Conservation (phyloP, 2,329 filamentous ascomycete species). For the Penicillium sp. region DNA sequence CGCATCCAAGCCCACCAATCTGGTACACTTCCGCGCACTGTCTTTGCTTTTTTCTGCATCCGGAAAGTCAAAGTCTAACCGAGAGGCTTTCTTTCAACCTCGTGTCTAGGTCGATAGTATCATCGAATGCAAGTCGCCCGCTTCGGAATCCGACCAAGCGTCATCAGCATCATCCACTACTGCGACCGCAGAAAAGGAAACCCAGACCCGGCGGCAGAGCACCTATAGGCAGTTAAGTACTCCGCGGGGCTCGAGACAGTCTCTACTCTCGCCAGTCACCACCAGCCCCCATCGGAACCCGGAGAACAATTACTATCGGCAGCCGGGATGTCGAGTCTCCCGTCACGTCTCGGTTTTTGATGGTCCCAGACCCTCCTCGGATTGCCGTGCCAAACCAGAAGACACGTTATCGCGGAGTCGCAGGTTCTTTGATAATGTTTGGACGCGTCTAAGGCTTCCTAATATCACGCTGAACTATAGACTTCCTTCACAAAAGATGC, state of each 20-base stretch:
- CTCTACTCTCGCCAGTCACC: not conserved
- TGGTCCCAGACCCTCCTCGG: not conserved
- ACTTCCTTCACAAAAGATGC: not conserved
- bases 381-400: not conserved
- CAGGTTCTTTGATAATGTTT: not conserved
- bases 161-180: not conserved
- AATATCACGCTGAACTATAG: not conserved
- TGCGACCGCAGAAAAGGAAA: not conserved
- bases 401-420: not conserved
- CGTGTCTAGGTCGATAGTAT: not conserved
- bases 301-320: slow-evolving; percentile 7
- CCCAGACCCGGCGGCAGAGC: not conserved
- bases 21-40: not conserved
- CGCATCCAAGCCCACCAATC: not conserved
- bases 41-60: not conserved
- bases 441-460: not conserved
- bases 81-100: not conserved
- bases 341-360: not conserved
- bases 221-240: not conserved
- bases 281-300: not conserved
- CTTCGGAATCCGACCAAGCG: not conserved
- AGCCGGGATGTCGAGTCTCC: slow-evolving; percentile 2
- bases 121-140: not conserved
- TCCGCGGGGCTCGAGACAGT: slow-evolving; percentile 1
- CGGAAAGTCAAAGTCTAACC: not conserved